These are phyloP conservation scores for Penicillium sp. DNA, from an alignment of 2,329 filamentous ascomycete genomes.

Conservation along the genomic window DNA sequence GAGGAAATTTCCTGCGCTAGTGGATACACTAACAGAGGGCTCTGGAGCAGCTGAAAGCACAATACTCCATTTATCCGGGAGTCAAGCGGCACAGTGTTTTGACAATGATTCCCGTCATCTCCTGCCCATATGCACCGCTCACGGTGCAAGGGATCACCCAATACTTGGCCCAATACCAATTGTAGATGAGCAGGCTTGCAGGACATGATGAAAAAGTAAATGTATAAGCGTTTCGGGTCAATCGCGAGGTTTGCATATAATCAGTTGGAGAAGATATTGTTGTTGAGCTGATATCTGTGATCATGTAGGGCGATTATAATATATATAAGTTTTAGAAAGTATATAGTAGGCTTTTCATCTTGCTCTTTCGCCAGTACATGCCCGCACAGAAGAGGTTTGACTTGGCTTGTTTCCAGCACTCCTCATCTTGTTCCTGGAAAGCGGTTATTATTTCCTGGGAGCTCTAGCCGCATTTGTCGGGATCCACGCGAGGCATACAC, in stretches of 20 bases:
- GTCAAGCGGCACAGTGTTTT: not conserved
- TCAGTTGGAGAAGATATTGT: not conserved
- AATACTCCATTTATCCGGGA: conserved; percentile 1
- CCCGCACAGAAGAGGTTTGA: not conserved
- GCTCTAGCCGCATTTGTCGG: too few relatives aligned
- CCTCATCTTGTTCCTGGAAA: too few relatives aligned
- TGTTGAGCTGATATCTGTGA: not conserved
- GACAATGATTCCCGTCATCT: not conserved
- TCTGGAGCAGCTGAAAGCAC: not conserved
- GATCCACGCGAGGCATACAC: too few relatives aligned
- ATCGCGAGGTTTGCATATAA: not conserved
- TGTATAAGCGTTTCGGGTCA: not conserved
- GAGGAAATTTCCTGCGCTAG: not conserved
- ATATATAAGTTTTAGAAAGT: not conserved
- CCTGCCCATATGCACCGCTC: not conserved
- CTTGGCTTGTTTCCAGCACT: not conserved
- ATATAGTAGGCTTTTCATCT: not conserved
- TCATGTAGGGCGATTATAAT: not conserved
- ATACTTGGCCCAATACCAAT: not conserved
- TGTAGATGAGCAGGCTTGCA: not conserved
- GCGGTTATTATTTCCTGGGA: too few relatives aligned
- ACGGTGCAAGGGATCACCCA: not conserved
- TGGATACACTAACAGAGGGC: not conserved
- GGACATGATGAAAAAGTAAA: not conserved
- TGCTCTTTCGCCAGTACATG: not conserved